Conservation (phyloP, 495 filamentous ascomycete species). For the Emericellopsis terricola region DNA sequence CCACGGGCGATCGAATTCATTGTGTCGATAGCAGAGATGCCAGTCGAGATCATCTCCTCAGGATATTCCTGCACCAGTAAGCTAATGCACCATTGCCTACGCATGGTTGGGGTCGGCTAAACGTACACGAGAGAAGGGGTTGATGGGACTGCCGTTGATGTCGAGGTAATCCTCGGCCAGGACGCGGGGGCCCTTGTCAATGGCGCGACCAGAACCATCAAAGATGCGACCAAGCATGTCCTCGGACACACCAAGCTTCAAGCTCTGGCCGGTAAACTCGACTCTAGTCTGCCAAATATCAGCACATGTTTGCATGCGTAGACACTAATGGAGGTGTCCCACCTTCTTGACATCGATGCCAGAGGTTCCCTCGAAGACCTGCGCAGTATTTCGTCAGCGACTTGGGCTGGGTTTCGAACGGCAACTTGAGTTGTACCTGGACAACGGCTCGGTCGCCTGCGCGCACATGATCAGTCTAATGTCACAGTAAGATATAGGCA, state of each 20-base stretch:
- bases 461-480: not conserved
- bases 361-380: conserved; percentile 96
- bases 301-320: not conserved
- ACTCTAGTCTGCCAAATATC: conserved; percentile 54
- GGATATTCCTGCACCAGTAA: conserved; percentile 75
- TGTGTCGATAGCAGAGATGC: conserved; percentile 98
- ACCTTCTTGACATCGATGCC: conserved; percentile 99
- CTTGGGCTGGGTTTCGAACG: not conserved
- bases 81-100: too few relatives aligned
- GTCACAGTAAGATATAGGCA: not conserved
- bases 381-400: conserved; percentile 3
- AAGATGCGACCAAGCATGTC: conserved; percentile 99
- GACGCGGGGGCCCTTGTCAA: conserved; percentile 98
- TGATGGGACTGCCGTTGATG: conserved; percentile 98
- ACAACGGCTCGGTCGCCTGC: conserved; percentile 82
- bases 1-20: conserved; percentile 99
- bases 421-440: conserved; percentile 39
- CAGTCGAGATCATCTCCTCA: conserved; percentile 99
- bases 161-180: conserved; percentile 95
- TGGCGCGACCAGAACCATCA: conserved; percentile 90
- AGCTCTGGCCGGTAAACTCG: conserved; percentile 88
- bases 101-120: not conserved
- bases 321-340: conserved; percentile 8
- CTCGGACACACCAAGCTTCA: conserved; percentile 97
- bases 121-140: conserved; percentile 85